Evolutionary conservation across 495 filamentous ascomycete genomes (phyloP).

Genomic region (Penicillium crystallinum): DNA sequence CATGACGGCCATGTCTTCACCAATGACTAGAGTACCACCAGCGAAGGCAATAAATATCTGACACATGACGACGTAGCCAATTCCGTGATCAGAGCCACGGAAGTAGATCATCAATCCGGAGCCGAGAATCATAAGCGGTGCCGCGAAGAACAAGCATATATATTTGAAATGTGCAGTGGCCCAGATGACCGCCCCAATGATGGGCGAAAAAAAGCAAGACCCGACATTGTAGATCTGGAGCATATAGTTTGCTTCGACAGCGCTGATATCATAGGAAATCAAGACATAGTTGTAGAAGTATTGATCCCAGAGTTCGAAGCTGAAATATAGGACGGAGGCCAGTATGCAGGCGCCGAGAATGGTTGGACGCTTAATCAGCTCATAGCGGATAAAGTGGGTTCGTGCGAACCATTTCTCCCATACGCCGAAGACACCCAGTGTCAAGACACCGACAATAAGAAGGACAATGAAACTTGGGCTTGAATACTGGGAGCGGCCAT

Average conservation of each 20-base stretch:
- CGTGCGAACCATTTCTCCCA: slow-evolving; percentile 57
- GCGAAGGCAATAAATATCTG: slow-evolving; percentile 74
- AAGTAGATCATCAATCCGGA: slow-evolving; percentile 65
- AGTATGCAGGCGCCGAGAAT: slow-evolving; percentile 59
- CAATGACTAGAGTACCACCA: slow-evolving; percentile 61
- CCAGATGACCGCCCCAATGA: slow-evolving; percentile 56
- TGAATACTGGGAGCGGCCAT: slow-evolving; percentile 44
- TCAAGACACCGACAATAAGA: slow-evolving; percentile 49
- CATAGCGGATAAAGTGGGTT: slow-evolving; percentile 56
- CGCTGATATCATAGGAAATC: slow-evolving; percentile 57
- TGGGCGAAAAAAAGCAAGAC: slow-evolving; percentile 56
- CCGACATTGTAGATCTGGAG: slow-evolving; percentile 66
- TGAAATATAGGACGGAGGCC: slow-evolving; percentile 51
- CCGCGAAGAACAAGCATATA: slow-evolving; percentile 54
- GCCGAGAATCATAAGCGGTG: slow-evolving; percentile 60
- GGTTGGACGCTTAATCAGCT: slow-evolving; percentile 57
- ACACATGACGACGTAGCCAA: slow-evolving; percentile 71
- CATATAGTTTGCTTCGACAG: slow-evolving; percentile 59
- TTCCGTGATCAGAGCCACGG: slow-evolving; percentile 51
- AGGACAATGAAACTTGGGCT: slow-evolving; percentile 51
- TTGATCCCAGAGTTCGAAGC: slow-evolving; percentile 61
- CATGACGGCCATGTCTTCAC: slow-evolving; percentile 70
- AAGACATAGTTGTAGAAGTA: slow-evolving; percentile 69
- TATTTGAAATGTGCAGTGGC: slow-evolving; percentile 52
- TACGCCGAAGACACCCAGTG: slow-evolving; percentile 51